phyloP scores from a whole-genome alignment of 345 rosid genomes.

The Kernera saxatilis region DNA sequence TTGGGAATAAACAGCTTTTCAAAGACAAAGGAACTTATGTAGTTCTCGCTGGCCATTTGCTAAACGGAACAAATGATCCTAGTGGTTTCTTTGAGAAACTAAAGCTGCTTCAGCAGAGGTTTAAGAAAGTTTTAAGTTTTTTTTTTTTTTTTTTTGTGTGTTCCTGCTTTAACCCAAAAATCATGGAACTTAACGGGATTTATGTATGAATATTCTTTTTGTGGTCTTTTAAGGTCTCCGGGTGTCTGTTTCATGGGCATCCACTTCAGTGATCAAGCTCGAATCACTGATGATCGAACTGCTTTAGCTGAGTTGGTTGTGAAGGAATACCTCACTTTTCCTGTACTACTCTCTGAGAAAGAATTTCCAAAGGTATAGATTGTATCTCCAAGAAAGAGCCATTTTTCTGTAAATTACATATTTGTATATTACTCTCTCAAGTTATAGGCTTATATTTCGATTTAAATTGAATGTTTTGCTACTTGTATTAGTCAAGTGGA shows the following conservation, averaged over 20 bases:
- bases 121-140: slow-evolving; percentile 14
- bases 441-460: neutral
- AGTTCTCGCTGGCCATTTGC: slow-evolving; percentile 51
- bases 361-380: slow-evolving; percentile 49
- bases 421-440: neutral
- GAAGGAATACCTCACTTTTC: slow-evolving; percentile 71
- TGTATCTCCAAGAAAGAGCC: neutral
- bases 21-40: slow-evolving; percentile 45
- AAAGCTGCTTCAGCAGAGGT: slow-evolving; percentile 80
- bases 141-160: neutral
- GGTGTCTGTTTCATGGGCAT: slow-evolving; percentile 53
- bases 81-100: slow-evolving; percentile 48
- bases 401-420: neutral
- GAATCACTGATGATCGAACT: slow-evolving; percentile 39
- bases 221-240: slow-evolving; percentile 54
- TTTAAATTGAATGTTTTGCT: neutral
- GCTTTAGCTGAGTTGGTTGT: slow-evolving; percentile 47
- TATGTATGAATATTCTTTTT: slow-evolving; percentile 3
- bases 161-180: neutral
- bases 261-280: slow-evolving; percentile 41
- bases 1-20: slow-evolving; percentile 34
- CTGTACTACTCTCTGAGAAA: slow-evolving; percentile 54
- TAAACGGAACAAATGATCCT: slow-evolving; percentile 30
- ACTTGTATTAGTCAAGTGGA: slow-evolving; percentile 41
- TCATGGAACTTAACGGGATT: neutral